These are phyloP conservation scores for Acacia pycnantha DNA, from an alignment of 331 rosid genomes.

Conservation along the genomic window DNA sequence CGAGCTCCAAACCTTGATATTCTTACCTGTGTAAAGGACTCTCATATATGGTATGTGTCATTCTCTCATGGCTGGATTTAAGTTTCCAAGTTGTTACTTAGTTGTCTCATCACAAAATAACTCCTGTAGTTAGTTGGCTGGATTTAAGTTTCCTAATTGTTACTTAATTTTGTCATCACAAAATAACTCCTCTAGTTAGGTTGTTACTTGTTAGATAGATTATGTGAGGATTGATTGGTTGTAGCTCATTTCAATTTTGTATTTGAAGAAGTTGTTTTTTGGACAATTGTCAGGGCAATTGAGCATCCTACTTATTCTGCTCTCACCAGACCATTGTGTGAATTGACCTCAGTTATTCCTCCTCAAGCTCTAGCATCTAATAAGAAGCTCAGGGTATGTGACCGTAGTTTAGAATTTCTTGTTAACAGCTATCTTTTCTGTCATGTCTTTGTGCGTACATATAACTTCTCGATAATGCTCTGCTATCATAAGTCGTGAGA, in stretches of 20 bases:
- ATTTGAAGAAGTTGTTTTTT: slow-evolving; percentile 15
- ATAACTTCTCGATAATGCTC: slow-evolving; percentile 21
- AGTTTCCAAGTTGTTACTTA: slow-evolving; percentile 15
- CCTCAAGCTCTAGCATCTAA: slow-evolving; percentile 83
- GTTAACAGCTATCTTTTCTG: slow-evolving; percentile 11
- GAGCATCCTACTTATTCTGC: slow-evolving; percentile 97
- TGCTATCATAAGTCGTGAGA: slow-evolving; percentile 10
- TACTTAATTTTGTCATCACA: background rate
- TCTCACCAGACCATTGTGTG: slow-evolving; percentile 96
- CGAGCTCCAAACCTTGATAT: slow-evolving; percentile 99
- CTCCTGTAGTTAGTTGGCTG: slow-evolving; percentile 1
- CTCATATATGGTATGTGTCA: slow-evolving; percentile 80
- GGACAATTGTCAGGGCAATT: slow-evolving; percentile 51
- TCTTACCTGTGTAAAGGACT: slow-evolving; percentile 95
- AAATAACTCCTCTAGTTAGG: background rate
- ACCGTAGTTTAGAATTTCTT: background rate
- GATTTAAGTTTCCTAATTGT: slow-evolving; percentile 18
- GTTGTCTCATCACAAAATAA: background rate
- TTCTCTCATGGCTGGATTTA: slow-evolving; percentile 22
- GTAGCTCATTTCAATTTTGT: slow-evolving; percentile 22
- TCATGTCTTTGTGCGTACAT: slow-evolving; percentile 9
- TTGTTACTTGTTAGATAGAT: background rate
- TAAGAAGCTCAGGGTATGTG: slow-evolving; percentile 92
- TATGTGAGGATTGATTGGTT: background rate
- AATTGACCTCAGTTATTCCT: slow-evolving; percentile 90